Base-by-base conservation (phyloP, 2,329 filamentous ascomycete species). In the Capronia americana region DNA sequence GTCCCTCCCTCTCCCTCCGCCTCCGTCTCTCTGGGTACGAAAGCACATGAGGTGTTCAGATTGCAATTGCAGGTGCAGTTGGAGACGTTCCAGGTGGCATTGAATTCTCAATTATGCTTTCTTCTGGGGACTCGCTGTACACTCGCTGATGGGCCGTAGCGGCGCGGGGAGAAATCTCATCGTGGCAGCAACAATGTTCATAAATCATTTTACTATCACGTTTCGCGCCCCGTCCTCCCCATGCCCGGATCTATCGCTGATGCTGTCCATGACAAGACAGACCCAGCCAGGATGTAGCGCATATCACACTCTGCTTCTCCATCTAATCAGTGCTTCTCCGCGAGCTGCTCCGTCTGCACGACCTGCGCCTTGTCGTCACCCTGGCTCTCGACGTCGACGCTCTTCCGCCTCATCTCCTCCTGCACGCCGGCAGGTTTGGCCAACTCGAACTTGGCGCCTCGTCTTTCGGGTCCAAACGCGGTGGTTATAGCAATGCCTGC, bases 391-490 rank as follows among this genome's bases (percentile, higher is more conserved):
- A 56, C 65, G 44, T 59, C 61, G 34, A 63, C 34, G 17, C 46
- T 54, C 56, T 67, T 67, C 11, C 50, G 26, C 12, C 61, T 32
- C n/a, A 61, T 51, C 34, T 41, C 58, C 62, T 68, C 65, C 17
- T 44, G 46, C 20, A 64, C 67, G 46, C 83, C 84, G 4, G 84
- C 85, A 41, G 84, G 82, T 4, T 79, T 79, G 4, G 83, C 85
- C 63, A 84, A 80, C 75, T 92, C 90, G 71, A 94, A 93, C 64
- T 85, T 81, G 20, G 89, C 82, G 1, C 91, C 91, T 54, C 88
- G 84, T 79, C 88, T 90, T 84, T 93, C 91, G 0, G 90, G 90
- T 0, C 91, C 91, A 61, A 93, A 74, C 32, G 89, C 86, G 4
- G 88, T 86, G 0, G 90, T 92, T 24, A 89, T 74, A 11, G 84